Evolutionary conservation across 768 basidiomycete genomes (phyloP).

Genomic region (Russula virescens): DNA sequence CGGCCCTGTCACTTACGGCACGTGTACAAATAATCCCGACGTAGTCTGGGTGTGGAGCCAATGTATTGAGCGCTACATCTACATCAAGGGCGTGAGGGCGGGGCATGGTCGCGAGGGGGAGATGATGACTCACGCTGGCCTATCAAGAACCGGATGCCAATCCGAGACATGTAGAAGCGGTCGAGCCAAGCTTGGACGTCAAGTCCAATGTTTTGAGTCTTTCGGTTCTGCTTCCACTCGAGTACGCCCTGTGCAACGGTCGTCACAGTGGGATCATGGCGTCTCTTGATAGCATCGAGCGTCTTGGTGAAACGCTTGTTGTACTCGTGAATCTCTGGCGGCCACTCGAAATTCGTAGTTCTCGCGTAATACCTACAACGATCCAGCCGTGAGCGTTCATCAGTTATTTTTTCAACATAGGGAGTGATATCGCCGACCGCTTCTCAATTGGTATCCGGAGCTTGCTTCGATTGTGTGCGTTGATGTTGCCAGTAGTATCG

Average conservation of each 20-base stretch:
- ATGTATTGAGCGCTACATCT: conserved; percentile 94
- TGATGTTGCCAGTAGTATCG: conserved; percentile 36
- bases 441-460: conserved; percentile 80
- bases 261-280: conserved; percentile 97
- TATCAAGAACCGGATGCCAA: conserved; percentile 93
- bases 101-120: background rate
- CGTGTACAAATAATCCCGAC: conserved; percentile 97
- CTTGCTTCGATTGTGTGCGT: conserved; percentile 38
- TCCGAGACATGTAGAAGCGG: conserved; percentile 93
- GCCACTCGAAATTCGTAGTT: conserved; percentile 65
- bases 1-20: conserved; percentile 52
- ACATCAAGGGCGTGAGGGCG: background rate
- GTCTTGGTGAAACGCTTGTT: conserved; percentile 86
- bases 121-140: conserved; percentile 65
- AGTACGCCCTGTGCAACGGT: conserved; percentile 94
- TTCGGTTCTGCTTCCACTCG: conserved; percentile 85
- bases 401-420: background rate
- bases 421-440: conserved; percentile 44
- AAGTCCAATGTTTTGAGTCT: conserved; percentile 64
- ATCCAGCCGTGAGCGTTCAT: conserved; percentile 1
- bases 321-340: conserved; percentile 90
- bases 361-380: conserved; percentile 78
- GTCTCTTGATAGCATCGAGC: conserved; percentile 82
- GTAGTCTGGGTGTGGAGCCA: conserved; percentile 83
- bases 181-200: conserved; percentile 96